phyloP scores from a whole-genome alignment of 495 filamentous ascomycete genomes.

The Chaetomium tenue region DNA sequence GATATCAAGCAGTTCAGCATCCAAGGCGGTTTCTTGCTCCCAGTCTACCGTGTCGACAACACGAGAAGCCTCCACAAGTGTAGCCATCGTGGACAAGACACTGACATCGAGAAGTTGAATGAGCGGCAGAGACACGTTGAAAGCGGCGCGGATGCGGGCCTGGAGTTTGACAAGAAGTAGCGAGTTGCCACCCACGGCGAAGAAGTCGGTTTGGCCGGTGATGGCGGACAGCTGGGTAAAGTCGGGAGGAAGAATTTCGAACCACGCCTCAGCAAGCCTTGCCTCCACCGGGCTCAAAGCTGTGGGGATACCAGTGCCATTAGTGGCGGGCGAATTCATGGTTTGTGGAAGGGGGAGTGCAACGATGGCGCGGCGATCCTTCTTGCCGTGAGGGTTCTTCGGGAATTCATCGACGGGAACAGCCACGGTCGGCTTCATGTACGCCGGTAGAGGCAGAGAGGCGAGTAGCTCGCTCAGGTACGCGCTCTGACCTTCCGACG shows the following conservation, averaged over 20 bases:
- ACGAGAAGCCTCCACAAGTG: not conserved
- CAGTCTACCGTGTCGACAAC: slow-evolving; percentile 3
- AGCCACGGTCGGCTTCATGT: slow-evolving; percentile 33
- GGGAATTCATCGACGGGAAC: slow-evolving; percentile 11
- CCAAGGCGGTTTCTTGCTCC: not conserved
- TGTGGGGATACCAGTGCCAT: too few relatives aligned
- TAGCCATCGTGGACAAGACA: slow-evolving; percentile 24
- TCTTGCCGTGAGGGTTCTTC: slow-evolving; percentile 22
- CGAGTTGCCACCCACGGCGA: slow-evolving; percentile 35
- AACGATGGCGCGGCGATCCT: slow-evolving; percentile 15
- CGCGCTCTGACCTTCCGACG: not conserved
- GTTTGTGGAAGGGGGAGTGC: not conserved
- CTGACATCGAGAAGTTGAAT: slow-evolving; percentile 22
- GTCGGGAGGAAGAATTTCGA: not conserved
- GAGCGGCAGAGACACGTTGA: slow-evolving; percentile 10
- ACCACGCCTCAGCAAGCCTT: not conserved
- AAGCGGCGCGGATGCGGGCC: slow-evolving; percentile 3
- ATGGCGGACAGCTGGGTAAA: not conserved
- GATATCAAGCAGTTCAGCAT: too few relatives aligned
- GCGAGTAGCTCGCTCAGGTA: not conserved
- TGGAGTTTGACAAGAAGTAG: slow-evolving; percentile 29
- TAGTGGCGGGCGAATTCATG: too few relatives aligned
- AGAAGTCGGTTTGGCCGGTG: slow-evolving; percentile 29
- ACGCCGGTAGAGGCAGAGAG: slow-evolving; percentile 17
- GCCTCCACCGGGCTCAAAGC: not conserved